Percentiles rank a stretch among this genome's conserved stretches.
Conservation (phyloP, 495 filamentous ascomycete genomes). For the Gamarada debralockiae region DNA sequence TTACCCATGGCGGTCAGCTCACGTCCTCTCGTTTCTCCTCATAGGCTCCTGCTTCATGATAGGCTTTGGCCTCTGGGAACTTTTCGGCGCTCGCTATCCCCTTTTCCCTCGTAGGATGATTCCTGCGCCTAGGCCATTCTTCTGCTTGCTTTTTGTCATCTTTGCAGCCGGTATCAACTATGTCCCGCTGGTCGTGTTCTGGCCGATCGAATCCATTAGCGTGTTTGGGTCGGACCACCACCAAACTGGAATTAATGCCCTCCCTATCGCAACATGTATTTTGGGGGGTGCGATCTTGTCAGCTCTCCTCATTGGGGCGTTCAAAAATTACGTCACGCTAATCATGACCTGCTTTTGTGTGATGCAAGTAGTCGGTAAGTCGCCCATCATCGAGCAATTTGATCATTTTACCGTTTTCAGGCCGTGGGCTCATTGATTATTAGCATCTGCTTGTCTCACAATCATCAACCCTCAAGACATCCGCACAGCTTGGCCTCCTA, state of each 20-base stretch:
- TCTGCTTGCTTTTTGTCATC: not conserved
- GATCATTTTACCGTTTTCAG: too few relatives aligned
- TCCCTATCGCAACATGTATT: not conserved
- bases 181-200: not conserved
- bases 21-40: conserved; percentile 58
- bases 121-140: not conserved
- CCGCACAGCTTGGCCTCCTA: not conserved
- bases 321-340: not conserved
- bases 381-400: too few relatives aligned
- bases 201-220: not conserved
- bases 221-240: not conserved
- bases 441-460: not conserved
- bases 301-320: not conserved
- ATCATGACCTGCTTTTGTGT: not conserved
- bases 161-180: not conserved
- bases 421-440: not conserved
- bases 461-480: not conserved
- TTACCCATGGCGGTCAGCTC: conserved; percentile 55
- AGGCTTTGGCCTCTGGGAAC: conserved; percentile 36
- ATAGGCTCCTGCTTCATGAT: conserved; percentile 50
- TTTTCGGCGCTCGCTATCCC: not conserved
- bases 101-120: not conserved
- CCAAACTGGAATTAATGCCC: not conserved
- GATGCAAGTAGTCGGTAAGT: not conserved
- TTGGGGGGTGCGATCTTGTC: not conserved